phyloP scores from a whole-genome alignment of 1,284 basidiomycete species.

The Fomitopsis schrenkii region DNA sequence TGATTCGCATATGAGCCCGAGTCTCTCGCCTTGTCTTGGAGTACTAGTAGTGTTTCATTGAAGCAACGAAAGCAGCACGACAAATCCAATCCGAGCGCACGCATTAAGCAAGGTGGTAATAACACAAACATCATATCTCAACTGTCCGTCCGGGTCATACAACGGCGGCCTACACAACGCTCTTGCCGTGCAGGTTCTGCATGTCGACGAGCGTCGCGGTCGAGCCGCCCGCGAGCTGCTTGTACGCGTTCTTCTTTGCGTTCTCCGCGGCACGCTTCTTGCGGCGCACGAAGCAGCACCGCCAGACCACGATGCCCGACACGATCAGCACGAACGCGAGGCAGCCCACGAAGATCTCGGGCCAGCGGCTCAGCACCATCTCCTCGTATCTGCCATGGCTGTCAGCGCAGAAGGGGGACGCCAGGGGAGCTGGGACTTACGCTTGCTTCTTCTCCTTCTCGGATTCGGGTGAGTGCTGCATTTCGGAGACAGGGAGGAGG shows the following conservation, averaged over 20 bases:
- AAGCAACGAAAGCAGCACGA: not conserved
- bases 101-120: not conserved
- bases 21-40: no score
- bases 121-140: not conserved
- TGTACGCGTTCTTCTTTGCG: constrained; percentile 9
- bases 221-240: constrained; percentile 11
- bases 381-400: constrained; percentile 39
- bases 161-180: not conserved
- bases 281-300: constrained; percentile 49
- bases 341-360: constrained; percentile 68
- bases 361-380: constrained; percentile 68
- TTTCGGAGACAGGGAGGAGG: constrained; percentile 57
- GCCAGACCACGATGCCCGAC: constrained; percentile 53
- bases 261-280: constrained; percentile 10
- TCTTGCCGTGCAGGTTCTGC: constrained; percentile 1
- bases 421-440: constrained; percentile 25
- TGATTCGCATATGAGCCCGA: no score
- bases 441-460: constrained; percentile 65
- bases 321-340: constrained; percentile 47
- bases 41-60: no score
- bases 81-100: not conserved
- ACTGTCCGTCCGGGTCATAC: not conserved
- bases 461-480: constrained; percentile 61
- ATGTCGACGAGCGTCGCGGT: constrained; percentile 6
- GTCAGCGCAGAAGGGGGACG: not conserved